Conservation (phyloP, 108 stramenopile species). For the Cyclostephanos invisitatus region DNA sequence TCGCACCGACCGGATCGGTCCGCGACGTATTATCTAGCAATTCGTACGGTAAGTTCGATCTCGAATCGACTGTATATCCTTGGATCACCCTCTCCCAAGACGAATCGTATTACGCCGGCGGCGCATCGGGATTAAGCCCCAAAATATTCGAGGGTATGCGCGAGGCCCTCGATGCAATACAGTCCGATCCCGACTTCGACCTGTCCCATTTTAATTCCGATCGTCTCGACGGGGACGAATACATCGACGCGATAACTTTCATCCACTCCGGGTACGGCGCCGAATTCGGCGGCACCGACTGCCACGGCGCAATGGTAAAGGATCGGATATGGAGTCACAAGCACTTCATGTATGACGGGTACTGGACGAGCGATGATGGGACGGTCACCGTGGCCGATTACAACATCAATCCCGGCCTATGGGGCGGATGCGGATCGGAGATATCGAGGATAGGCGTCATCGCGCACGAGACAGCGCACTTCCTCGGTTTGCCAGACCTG, state of each 20-base stretch:
- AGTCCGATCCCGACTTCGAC: conserved; percentile 32
- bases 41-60: conserved; percentile 41
- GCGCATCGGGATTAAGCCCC: conserved; percentile 26
- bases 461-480: conserved; percentile 51
- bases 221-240: conserved; percentile 19
- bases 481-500: conserved; percentile 54
- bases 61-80: conserved; percentile 43
- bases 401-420: conserved; percentile 42
- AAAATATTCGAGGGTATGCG: conserved; percentile 24
- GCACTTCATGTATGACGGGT: conserved; percentile 23
- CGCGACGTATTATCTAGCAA: conserved; percentile 33
- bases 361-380: conserved; percentile 35
- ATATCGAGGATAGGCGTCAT: conserved; percentile 53
- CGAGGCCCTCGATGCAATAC: conserved; percentile 27
- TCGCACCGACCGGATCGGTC: conserved; percentile 49
- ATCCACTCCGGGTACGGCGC: conserved; percentile 54
- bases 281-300: conserved; percentile 41
- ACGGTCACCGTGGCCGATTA: conserved; percentile 34
- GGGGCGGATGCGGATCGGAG: conserved; percentile 32
- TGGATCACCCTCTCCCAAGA: conserved; percentile 46
- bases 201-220: conserved; percentile 32
- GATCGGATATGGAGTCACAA: conserved; percentile 44
- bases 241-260: conserved; percentile 43
- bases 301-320: conserved; percentile 14
- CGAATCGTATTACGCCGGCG: conserved; percentile 49